Base-by-base conservation (phyloP, 495 filamentous ascomycete species). In the Daldinia vernicosa region DNA sequence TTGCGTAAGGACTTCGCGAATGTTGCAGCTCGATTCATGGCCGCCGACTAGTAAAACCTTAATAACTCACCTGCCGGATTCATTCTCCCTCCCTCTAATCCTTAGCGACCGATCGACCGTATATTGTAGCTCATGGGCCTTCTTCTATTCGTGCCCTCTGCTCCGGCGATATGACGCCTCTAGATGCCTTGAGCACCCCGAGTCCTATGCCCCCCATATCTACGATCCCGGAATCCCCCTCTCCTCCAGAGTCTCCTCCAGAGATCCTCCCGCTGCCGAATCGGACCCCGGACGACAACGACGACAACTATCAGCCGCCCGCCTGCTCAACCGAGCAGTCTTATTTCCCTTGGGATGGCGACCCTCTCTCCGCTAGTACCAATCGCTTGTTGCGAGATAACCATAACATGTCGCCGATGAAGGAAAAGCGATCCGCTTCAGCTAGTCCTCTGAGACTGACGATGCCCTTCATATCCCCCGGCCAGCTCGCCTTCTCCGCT, bases 401-500 rank as follows among this genome's bases (percentile, higher is more conserved):
- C 6, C 0, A 7, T 17, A 17, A 28, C 9, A 71, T 67, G 67
- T 26, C 63, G 8, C 67, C 67, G 11, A 59, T 63, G 26, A 67
- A 28, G 28, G 71, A 59, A 57, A 70, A 56, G 45, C 71, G 71
- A 58, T 74, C 71, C 22, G 67, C 71, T 27, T 76, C 77, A 1
- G 47, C 74, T 3, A 81, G 80, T 66, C 79, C 81, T 6, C 70
- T 83, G 37, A 79, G 77, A 22, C 53, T 83, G 6, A 30, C 75
- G 0, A 80, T 81, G 75, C 80, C 80, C 0, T 75, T 62, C 47
- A 77, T 80, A 35, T 78, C 80, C 0, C 79, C 78, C 0, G 79
- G 79, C 14, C 81, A 84, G 57, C 75, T 88, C 17, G 87, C 90
- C 9, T 85, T 92, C 60, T 84, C 88, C 1, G 85, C 89, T 2